phyloP scores from a whole-genome alignment of 2,329 filamentous ascomycete genomes.

The Colletotrichum simmondsii region DNA sequence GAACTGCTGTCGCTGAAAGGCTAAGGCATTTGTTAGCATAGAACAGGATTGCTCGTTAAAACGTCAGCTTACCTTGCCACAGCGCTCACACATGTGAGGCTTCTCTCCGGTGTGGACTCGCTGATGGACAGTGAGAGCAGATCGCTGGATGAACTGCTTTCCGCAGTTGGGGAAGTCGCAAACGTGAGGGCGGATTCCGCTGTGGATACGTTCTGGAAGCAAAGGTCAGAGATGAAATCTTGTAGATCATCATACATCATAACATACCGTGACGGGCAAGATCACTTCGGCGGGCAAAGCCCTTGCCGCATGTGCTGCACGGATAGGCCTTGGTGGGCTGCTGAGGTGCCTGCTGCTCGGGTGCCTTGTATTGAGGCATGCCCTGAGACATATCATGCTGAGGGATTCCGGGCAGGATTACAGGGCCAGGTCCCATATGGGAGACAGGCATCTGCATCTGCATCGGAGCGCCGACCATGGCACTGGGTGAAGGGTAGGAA shows the following conservation, averaged over 20 bases:
- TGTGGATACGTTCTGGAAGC: conserved; percentile 88
- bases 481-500: conserved; percentile 64
- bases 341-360: conserved; percentile 28
- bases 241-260: background rate
- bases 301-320: conserved; percentile 90
- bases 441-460: conserved; percentile 57
- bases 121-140: conserved; percentile 92
- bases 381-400: conserved; percentile 41
- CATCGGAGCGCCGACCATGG: conserved; percentile 53
- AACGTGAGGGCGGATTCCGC: conserved; percentile 87
- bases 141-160: conserved; percentile 97
- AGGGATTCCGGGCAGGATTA: conserved; percentile 56
- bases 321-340: conserved; percentile 59
- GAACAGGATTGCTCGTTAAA: background rate
- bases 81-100: conserved; percentile 96
- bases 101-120: conserved; percentile 98
- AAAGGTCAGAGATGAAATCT: conserved; percentile 38
- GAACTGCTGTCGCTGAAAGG: conserved; percentile 97
- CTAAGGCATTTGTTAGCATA: conserved; percentile 57
- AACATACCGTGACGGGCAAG: conserved; percentile 90
- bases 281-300: conserved; percentile 93
- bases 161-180: conserved; percentile 90
- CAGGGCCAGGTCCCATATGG: conserved; percentile 42
- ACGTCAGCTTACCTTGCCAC: conserved; percentile 80
- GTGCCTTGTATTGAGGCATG: conserved; percentile 39